These are phyloP conservation scores for Adansonia digitata DNA, from an alignment of 345 rosid genomes.

Conservation along the genomic window DNA sequence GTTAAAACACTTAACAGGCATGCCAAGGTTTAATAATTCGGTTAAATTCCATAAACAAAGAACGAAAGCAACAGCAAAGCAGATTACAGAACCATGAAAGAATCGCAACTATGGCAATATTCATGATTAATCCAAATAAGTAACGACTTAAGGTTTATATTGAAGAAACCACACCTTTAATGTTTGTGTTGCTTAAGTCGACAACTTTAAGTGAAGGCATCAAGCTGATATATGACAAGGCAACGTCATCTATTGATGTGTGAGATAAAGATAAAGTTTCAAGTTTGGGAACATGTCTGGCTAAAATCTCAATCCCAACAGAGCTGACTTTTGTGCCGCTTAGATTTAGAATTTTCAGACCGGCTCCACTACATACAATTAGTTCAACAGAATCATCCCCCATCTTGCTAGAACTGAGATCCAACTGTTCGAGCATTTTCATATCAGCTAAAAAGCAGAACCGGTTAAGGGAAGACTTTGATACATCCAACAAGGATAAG, in stretches of 20 bases:
- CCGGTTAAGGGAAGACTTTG: slow-evolving; percentile 47
- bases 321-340: slow-evolving; percentile 67
- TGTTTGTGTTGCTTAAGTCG: slow-evolving; percentile 67
- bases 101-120: neutral
- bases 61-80: neutral
- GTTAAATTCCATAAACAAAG: neutral
- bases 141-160: neutral
- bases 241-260: slow-evolving; percentile 53
- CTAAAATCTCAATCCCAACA: slow-evolving; percentile 52
- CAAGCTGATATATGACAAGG: slow-evolving; percentile 48
- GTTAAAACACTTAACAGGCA: neutral
- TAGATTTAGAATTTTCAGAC: slow-evolving; percentile 58
- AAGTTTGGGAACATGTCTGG: slow-evolving; percentile 60
- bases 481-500: slow-evolving; percentile 55
- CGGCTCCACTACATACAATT: slow-evolving; percentile 52
- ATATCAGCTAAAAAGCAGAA: slow-evolving; percentile 54
- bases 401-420: slow-evolving; percentile 54
- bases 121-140: neutral
- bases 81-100: neutral
- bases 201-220: slow-evolving; percentile 50
- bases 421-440: slow-evolving; percentile 62
- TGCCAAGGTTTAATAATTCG: neutral
- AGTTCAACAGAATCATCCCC: slow-evolving; percentile 64
- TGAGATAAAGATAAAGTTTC: slow-evolving; percentile 55
- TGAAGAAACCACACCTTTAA: slow-evolving; percentile 47